Evolutionary conservation across 225 moss, liverwort and hornwort genomes (phyloP).

Genomic region (Sphagnum contortum): DNA sequence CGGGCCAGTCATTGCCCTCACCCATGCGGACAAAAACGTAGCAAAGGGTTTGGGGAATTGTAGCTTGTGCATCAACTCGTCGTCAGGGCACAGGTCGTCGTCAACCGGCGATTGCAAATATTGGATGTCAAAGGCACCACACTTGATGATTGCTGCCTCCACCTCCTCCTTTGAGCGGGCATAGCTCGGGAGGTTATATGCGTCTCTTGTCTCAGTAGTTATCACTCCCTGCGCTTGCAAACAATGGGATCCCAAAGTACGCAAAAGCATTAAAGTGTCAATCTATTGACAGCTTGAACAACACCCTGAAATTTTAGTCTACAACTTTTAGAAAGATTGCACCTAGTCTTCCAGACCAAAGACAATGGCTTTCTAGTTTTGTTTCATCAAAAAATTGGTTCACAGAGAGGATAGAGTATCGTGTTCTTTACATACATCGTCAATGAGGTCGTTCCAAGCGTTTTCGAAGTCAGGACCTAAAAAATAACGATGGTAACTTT

Average conservation of each 20-base stretch:
- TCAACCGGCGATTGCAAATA: slow-evolving; percentile 6
- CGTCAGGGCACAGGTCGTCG: slow-evolving; percentile 33
- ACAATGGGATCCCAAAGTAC: too few species aligned
- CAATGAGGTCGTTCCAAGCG: neutral
- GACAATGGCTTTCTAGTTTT: too few species aligned
- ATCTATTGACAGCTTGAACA: too few species aligned
- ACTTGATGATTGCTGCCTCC: too few species aligned
- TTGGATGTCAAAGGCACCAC: too few species aligned
- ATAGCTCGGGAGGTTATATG: slow-evolving; percentile 2
- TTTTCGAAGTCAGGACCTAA: neutral
- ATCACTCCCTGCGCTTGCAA: slow-evolving; percentile 2
- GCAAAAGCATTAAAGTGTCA: too few species aligned
- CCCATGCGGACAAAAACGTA: slow-evolving; percentile 57
- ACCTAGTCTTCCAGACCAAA: too few species aligned
- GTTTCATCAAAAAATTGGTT: too few species aligned
- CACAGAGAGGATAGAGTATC: neutral
- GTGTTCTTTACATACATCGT: neutral
- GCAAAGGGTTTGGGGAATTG: slow-evolving; percentile 10
- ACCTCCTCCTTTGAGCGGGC: too few species aligned
- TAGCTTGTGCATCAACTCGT: slow-evolving; percentile 24
- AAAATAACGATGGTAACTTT: neutral
- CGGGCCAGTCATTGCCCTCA: slow-evolving; percentile 53
- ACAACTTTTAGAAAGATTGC: neutral
- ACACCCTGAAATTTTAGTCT: too few species aligned
- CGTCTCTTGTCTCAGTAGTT: neutral